A percentile compares a stretch with the other conserved stretches of the same genome.
phyloP scores from a whole-genome alignment of 768 basidiomycete genomes.

The Tephrocybe rancida region DNA sequence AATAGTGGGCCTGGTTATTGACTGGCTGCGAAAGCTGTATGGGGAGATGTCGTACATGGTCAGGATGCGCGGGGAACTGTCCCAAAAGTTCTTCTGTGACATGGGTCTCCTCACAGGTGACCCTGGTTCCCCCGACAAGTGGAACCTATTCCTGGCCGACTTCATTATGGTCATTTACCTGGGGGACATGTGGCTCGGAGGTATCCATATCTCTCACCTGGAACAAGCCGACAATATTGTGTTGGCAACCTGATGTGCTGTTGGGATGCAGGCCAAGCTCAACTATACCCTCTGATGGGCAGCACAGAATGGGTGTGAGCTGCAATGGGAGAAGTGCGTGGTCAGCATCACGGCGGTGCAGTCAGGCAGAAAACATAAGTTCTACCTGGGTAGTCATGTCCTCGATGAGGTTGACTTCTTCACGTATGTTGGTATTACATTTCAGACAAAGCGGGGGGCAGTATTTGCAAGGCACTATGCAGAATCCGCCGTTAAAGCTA shows the following conservation, averaged over 20 bases:
- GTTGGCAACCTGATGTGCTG: background rate
- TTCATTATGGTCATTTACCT: background rate
- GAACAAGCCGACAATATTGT: conserved; percentile 1
- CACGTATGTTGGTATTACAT: background rate
- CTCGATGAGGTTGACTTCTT: background rate
- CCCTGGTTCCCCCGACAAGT: conserved; percentile 1
- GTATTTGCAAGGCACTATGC: background rate
- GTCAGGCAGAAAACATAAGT: background rate
- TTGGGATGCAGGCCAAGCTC: background rate
- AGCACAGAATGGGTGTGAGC: background rate
- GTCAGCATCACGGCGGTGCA: background rate
- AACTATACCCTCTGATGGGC: background rate
- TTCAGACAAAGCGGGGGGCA: background rate
- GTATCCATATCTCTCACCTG: background rate
- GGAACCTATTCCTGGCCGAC: conserved; percentile 11
- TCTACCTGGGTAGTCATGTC: background rate
- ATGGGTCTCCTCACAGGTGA: conserved; percentile 9
- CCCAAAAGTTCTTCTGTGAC: background rate
- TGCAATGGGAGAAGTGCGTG: background rate
- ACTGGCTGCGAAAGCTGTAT: conserved; percentile 19
- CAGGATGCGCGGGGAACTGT: too few species aligned
- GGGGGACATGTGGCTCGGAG: background rate
- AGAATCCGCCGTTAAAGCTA: background rate
- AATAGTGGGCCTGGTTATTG: conserved; percentile 18
- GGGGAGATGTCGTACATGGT: conserved; percentile 6